Evolutionary conservation across 2,329 filamentous ascomycete species (phyloP).

Genomic region (Calonectria pseudoturangicola): DNA sequence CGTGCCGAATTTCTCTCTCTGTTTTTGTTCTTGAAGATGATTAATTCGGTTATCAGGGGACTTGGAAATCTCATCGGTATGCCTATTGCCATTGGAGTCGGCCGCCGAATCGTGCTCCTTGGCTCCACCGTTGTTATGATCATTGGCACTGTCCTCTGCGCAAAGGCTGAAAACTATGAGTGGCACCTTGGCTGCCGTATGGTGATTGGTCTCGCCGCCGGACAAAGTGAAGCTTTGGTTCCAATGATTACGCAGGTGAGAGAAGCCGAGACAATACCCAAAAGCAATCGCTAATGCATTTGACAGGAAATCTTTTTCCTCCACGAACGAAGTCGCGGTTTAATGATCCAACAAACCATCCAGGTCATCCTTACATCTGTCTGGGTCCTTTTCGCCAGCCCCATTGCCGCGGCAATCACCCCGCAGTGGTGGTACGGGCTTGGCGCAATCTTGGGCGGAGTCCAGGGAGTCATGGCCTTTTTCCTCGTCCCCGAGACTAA

Average conservation of each 20-base stretch:
- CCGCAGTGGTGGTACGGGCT: constrained; percentile 40
- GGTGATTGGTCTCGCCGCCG: constrained; percentile 45
- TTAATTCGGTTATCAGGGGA: constrained; percentile 33
- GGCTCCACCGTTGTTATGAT: constrained; percentile 48
- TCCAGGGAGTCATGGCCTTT: constrained; percentile 33
- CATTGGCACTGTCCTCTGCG: constrained; percentile 45
- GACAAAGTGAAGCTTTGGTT: constrained; percentile 46
- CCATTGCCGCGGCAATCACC: constrained; percentile 38
- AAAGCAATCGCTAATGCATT: not conserved
- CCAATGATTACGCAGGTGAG: constrained; percentile 39
- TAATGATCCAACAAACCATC: constrained; percentile 50
- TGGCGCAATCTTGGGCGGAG: constrained; percentile 28
- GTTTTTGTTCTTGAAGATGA: no score
- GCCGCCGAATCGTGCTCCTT: constrained; percentile 49
- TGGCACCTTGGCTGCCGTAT: constrained; percentile 48
- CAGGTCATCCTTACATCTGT: constrained; percentile 46
- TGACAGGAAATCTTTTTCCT: constrained; percentile 50
- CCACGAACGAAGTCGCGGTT: constrained; percentile 45
- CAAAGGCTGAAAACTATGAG: constrained; percentile 45
- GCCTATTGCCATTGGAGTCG: constrained; percentile 48
- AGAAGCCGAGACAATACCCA: not conserved
- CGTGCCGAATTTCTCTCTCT: not conserved
- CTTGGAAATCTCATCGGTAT: constrained; percentile 51
- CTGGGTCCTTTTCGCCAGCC: constrained; percentile 37
- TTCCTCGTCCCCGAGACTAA: constrained; percentile 38